These are phyloP conservation scores for Fusarium illudens DNA, from an alignment of 2,329 filamentous ascomycete species.

Conservation along the genomic window DNA sequence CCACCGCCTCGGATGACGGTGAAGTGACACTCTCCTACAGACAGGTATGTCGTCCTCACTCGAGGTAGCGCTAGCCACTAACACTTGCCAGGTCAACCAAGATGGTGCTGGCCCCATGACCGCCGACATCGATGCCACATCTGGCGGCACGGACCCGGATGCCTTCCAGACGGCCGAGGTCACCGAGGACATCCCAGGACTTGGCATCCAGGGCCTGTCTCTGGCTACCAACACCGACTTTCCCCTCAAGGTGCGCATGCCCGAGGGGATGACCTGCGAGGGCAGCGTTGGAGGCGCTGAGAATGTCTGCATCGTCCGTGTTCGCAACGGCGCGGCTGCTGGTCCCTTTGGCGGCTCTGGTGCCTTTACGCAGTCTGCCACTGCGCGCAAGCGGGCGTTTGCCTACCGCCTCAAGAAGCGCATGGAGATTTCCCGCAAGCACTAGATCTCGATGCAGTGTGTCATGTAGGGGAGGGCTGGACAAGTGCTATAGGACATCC, in stretches of 20 bases:
- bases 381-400: constrained; percentile 69
- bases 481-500: neutral
- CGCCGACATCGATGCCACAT: constrained; percentile 68
- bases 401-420: constrained; percentile 57
- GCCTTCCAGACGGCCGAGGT: constrained; percentile 70
- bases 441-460: constrained; percentile 1
- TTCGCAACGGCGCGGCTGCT: constrained; percentile 68
- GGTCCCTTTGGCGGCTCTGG: constrained; percentile 74
- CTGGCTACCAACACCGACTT: constrained; percentile 69
- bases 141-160: constrained; percentile 65
- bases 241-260: constrained; percentile 71
- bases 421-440: constrained; percentile 45
- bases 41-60: constrained; percentile 43
- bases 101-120: constrained; percentile 72
- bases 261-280: constrained; percentile 72
- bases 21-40: constrained; percentile 71
- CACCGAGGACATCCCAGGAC: constrained; percentile 68
- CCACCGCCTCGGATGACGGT: constrained; percentile 68
- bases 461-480: neutral
- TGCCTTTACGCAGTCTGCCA: constrained; percentile 69
- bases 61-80: neutral
- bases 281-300: constrained; percentile 65
- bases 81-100: constrained; percentile 68
- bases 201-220: constrained; percentile 64
- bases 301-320: constrained; percentile 71